Evolutionary conservation across 1,284 basidiomycete species (phyloP).

Genomic region (Macrocystidia cucumis): DNA sequence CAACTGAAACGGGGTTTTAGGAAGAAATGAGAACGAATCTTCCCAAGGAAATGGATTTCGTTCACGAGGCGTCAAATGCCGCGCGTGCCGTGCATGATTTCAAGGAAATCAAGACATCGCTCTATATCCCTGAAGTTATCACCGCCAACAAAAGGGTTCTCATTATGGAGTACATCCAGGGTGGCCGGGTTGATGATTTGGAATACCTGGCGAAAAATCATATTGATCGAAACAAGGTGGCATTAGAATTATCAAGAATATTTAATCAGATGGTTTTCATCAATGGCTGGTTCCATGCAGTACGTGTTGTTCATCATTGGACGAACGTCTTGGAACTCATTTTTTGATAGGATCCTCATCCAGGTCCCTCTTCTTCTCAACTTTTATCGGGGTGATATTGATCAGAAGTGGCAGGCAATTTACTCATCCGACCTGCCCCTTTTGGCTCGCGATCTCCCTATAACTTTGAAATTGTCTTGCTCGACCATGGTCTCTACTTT

Average conservation of each 20-base stretch:
- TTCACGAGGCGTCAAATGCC: conserved; percentile 87
- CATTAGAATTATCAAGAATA: conserved; percentile 83
- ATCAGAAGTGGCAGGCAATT: conserved; percentile 68
- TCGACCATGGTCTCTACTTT: conserved; percentile 93
- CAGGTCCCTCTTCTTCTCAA: conserved; percentile 39
- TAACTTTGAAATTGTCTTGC: conserved; percentile 90
- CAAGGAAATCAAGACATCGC: conserved; percentile 60
- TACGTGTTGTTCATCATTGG: conserved; percentile 24
- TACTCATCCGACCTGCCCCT: conserved; percentile 79
- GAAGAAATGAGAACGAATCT: conserved; percentile 92
- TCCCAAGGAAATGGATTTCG: conserved; percentile 94
- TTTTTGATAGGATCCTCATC: conserved; percentile 60
- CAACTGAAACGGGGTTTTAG: too few species aligned
- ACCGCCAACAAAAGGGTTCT: conserved; percentile 82
- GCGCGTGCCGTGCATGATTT: conserved; percentile 72
- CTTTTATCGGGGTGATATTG: too few species aligned
- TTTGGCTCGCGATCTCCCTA: conserved; percentile 66
- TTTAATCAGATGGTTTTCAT: conserved; percentile 97
- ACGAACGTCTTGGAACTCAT: conserved; percentile 2
- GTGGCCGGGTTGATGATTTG: conserved; percentile 86
- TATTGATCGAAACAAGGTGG: conserved; percentile 93
- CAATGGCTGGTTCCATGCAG: conserved; percentile 88
- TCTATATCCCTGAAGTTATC: conserved; percentile 89
- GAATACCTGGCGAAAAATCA: conserved; percentile 75
- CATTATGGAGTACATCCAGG: conserved; percentile 92